Evolutionary conservation across 1,139 yeast genomes (phyloP).

Genomic region (Blastobotrys apis): DNA sequence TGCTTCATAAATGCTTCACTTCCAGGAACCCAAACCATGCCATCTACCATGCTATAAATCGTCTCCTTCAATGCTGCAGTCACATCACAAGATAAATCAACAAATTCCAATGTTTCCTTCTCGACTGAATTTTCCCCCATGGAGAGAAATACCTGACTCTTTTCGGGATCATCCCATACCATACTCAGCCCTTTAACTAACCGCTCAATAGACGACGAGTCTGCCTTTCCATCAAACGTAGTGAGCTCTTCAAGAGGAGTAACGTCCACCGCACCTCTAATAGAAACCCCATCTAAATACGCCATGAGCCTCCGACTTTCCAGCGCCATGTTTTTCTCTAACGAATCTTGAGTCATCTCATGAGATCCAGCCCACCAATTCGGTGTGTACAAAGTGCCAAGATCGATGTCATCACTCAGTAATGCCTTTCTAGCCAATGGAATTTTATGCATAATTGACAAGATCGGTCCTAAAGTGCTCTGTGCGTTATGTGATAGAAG

Average conservation of each 20-base stretch:
- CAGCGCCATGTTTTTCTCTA: slow-evolving; percentile 22
- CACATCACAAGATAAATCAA: slow-evolving; percentile 26
- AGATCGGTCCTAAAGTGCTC: slow-evolving; percentile 39
- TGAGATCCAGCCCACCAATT: slow-evolving; percentile 42
- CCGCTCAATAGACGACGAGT: not conserved
- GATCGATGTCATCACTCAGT: slow-evolving; percentile 31
- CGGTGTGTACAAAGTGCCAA: slow-evolving; percentile 38
- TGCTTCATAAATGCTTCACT: slow-evolving; percentile 30
- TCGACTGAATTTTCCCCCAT: slow-evolving; percentile 3
- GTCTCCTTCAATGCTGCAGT: slow-evolving; percentile 24
- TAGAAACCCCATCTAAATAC: slow-evolving; percentile 41
- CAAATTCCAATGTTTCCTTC: slow-evolving; percentile 14
- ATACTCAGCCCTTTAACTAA: not conserved
- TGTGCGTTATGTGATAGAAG: slow-evolving; percentile 33
- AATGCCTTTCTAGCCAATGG: slow-evolving; percentile 40
- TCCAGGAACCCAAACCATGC: slow-evolving; percentile 26
- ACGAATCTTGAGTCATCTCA: not conserved
- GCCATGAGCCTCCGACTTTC: slow-evolving; percentile 46
- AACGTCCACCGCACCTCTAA: slow-evolving; percentile 6
- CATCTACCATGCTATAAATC: slow-evolving; percentile 29
- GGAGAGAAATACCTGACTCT: slow-evolving; percentile 4
- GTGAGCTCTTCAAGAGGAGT: slow-evolving; percentile 1
- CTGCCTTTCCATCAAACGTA: not conserved
- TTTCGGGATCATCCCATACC: not conserved
- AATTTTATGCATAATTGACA: slow-evolving; percentile 43